Evolutionary conservation across 495 filamentous ascomycete species (phyloP), one percentile per base, ranked within the genome.

Genomic region (Trichoderma erinaceum): DNA sequence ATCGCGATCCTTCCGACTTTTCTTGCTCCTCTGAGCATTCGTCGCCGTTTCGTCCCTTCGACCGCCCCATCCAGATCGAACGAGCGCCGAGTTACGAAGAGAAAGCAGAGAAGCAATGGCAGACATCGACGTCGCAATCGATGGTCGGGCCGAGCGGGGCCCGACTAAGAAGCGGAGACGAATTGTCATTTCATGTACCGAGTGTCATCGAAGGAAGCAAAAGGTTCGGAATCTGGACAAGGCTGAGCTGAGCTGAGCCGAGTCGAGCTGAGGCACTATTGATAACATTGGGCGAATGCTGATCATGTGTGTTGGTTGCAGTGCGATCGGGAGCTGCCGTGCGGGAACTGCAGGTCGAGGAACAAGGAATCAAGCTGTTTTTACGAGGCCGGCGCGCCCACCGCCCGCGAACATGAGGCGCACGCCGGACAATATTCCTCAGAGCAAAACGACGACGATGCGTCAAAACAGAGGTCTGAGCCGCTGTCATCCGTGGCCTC

Each of bases 121-220:
- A 11, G 56, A 61, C 56, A 32, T 61, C 6, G 56, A 61, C 25
- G 56, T 61, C 3, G 56, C 56, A 13, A 25, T 61, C 56, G 27
- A 61, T 21, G 56, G 27, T 3, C 56, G 56, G 56, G 11, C 56
- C 56, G 56, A 61, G 56, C 56, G 56, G 56, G 56, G 56, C 56
- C 56, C 56, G 56, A 61, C 56, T 12, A 61, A 76, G 67, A 88
- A 89, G 73, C 82, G 88, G 67, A 84, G 83, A 67, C 82, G 86
- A 50, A 81, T 83, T 46, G 82, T 87, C 41, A 85, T 88, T 27
- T 86, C 83, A 0, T 89, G 86, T 70, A 86, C 81, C 21, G 86
- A 89, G 72, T 89, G 86, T 67, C 86, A 89, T 72, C 76, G 86
- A 65, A 79, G 86, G 65, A 89, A 88, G 71, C 86, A 88, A 73